Base-by-base conservation (phyloP, 257 asterid species). In the Solanum sejunctum region DNA sequence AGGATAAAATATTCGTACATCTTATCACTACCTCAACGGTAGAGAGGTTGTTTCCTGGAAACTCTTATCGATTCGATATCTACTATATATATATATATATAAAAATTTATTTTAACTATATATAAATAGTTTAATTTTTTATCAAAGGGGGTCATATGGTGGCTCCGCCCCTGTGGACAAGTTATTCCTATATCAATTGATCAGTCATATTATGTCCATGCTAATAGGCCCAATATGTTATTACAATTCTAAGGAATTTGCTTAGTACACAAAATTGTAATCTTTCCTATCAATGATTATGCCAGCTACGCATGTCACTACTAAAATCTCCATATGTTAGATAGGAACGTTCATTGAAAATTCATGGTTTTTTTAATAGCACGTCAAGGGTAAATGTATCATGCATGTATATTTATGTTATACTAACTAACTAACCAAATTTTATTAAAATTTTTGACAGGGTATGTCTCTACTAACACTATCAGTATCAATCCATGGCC, bases 381-480 rank as follows among this genome's bases (percentile, higher is more conserved):
- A 1, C 7, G 9, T 63, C 41, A 45, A 45, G 12, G 51, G 51
- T 9, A 8, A 45, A 45, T 45, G 51, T 45, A 10, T 45, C 51
- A 45, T 45, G 3, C 51, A 9, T 45, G 3, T 45, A 45, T 45
- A 45, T 45, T 45, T 45, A 63, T 26, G 23, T 0, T 0, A 7
- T 21, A 52, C 7, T 49, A 86, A 55, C 36, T 32, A 32, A 2
- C 36, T 32, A 32, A 18, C 28, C 10, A 45, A 77, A 10, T 82
- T 51, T 1, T 39, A 52, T 64, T 67, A 71, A 7, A n/a, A 8
- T 4, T 16, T 77, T 10, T 83, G 23, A 88, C 84, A 96, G 99
- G 99, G 99, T 20, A 90, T 96, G 97, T 80, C 84, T 9, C 58
- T 96, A 18, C 87, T 96, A 28, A 94, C 99, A 26, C 84, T 94